Percentiles rank a stretch among this genome's conserved stretches.
phyloP scores from a whole-genome alignment of 2,329 filamentous ascomycete species.

The Colletotrichum sp. region DNA sequence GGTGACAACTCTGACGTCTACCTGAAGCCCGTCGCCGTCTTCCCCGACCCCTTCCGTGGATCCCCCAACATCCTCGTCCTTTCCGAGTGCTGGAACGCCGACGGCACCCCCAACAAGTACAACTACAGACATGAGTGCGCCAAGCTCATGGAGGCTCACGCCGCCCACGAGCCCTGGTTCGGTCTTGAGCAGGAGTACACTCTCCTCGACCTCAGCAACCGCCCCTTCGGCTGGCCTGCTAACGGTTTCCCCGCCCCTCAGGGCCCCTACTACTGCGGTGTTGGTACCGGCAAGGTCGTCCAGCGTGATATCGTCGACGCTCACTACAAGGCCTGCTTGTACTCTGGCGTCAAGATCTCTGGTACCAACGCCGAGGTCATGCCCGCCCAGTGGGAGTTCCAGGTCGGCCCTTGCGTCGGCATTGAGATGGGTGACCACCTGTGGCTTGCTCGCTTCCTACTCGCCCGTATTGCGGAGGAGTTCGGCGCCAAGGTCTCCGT shows the following conservation, averaged over 20 bases:
- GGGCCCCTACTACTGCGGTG: slow-evolving; percentile 90
- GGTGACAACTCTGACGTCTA: slow-evolving; percentile 98
- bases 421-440: slow-evolving; percentile 96
- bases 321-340: slow-evolving; percentile 75
- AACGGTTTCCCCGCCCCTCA: slow-evolving; percentile 91
- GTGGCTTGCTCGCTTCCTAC: slow-evolving; percentile 84
- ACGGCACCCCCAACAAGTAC: slow-evolving; percentile 96
- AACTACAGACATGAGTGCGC: slow-evolving; percentile 94
- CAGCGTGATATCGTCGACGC: slow-evolving; percentile 97
- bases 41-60: slow-evolving; percentile 88
- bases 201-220: slow-evolving; percentile 81
- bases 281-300: slow-evolving; percentile 95
- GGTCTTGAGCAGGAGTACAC: slow-evolving; percentile 88
- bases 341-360: slow-evolving; percentile 89
- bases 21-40: slow-evolving; percentile 88
- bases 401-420: slow-evolving; percentile 87
- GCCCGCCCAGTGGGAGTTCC: slow-evolving; percentile 98
- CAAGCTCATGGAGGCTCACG: slow-evolving; percentile 88
- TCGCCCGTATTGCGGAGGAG: slow-evolving; percentile 90
- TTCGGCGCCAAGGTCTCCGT: slow-evolving; percentile 96
- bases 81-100: slow-evolving; percentile 91
- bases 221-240: slow-evolving; percentile 81
- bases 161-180: slow-evolving; percentile 90
- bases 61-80: slow-evolving; percentile 94
- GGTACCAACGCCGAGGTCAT: slow-evolving; percentile 99